A percentile compares a stretch with the other conserved stretches of the same genome.
Conservation (phyloP, 2,329 filamentous ascomycete genomes). For the Coniochaeta sp. region DNA sequence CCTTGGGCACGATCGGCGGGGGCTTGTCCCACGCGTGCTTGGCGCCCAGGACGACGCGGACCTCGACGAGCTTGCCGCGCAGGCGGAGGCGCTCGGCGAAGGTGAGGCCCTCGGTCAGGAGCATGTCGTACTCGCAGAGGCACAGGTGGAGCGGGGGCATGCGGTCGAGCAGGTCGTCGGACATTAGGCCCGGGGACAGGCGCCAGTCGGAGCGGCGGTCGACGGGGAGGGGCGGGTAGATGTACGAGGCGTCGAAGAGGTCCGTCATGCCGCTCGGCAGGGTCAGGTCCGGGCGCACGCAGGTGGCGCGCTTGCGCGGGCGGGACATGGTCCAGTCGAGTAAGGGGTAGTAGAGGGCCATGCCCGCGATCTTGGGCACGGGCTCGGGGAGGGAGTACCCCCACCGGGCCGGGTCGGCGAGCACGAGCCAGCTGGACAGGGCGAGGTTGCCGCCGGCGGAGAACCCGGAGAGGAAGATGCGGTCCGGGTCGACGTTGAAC, state of each 20-base stretch:
- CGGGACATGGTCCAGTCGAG: conserved; percentile 54
- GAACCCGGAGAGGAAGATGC: conserved; percentile 55
- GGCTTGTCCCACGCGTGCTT: conserved; percentile 62
- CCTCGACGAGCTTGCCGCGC: conserved; percentile 48
- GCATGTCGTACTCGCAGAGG: conserved; percentile 56
- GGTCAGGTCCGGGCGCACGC: conserved; percentile 47
- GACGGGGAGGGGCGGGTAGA: conserved; percentile 52
- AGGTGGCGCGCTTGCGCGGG: conserved; percentile 46
- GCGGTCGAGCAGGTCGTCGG: conserved; percentile 28
- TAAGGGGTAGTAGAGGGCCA: conserved; percentile 55
- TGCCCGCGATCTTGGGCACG: conserved; percentile 37
- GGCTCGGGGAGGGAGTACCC: conserved; percentile 30
- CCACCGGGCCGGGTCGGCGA: conserved; percentile 20
- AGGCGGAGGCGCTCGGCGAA: conserved; percentile 51
- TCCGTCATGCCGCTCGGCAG: conserved; percentile 51
- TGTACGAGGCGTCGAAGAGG: conserved; percentile 56
- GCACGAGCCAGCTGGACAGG: conserved; percentile 32
- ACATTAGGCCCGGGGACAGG: background rate
- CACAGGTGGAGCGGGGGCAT: conserved; percentile 45
- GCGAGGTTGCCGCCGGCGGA: conserved; percentile 54
- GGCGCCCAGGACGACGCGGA: conserved; percentile 50
- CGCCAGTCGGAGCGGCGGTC: conserved; percentile 43
- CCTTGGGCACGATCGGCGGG: conserved; percentile 22
- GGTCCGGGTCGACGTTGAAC: conserved; percentile 47
- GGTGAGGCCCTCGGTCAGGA: conserved; percentile 51